Evolutionary conservation across 345 rosid species (phyloP).

Genomic region (Combretum micranthum): DNA sequence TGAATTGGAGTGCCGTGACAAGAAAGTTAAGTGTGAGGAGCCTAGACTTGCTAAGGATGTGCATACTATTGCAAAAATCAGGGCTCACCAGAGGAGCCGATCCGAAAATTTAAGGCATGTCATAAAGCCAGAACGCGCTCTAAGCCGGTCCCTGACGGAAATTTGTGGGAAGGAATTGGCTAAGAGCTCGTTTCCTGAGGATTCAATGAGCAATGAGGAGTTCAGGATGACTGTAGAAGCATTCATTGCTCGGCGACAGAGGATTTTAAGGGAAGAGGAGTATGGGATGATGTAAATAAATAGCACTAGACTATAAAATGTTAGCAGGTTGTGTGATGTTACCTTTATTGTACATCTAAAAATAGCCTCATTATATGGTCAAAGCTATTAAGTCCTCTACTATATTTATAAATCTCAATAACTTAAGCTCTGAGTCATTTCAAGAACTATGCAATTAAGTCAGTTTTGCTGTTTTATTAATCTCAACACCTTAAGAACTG

Average conservation of each 20-base stretch:
- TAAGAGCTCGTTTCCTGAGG: constrained; percentile 33
- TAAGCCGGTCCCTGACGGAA: constrained; percentile 47
- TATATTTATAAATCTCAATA: no score
- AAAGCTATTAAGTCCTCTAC: no score
- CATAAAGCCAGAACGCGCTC: constrained; percentile 18
- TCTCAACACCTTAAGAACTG: no score
- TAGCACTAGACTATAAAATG: no score
- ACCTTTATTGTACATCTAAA: no score
- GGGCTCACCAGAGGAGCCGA: constrained; percentile 37
- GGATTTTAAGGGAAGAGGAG: constrained; percentile 57
- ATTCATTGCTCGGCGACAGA: constrained; percentile 78
- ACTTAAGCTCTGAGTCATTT: no score
- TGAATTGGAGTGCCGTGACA: constrained; percentile 20
- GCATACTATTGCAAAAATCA: constrained; percentile 1
- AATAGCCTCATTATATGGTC: no score
- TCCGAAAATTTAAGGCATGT: constrained; percentile 28
- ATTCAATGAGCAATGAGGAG: constrained; percentile 70
- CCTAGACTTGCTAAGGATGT: no score
- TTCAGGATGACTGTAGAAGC: constrained; percentile 55
- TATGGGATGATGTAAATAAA: constrained; percentile 19
- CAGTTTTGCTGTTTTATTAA: no score
- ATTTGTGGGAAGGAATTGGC: constrained; percentile 21
- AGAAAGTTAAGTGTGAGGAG: constrained; percentile 23
- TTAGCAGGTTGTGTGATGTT: no score
- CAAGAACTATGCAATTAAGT: no score